Percentiles rank a stretch among this genome's conserved stretches.
Conservation (phyloP, 768 basidiomycete species). For the Leccinum sublutescens region DNA sequence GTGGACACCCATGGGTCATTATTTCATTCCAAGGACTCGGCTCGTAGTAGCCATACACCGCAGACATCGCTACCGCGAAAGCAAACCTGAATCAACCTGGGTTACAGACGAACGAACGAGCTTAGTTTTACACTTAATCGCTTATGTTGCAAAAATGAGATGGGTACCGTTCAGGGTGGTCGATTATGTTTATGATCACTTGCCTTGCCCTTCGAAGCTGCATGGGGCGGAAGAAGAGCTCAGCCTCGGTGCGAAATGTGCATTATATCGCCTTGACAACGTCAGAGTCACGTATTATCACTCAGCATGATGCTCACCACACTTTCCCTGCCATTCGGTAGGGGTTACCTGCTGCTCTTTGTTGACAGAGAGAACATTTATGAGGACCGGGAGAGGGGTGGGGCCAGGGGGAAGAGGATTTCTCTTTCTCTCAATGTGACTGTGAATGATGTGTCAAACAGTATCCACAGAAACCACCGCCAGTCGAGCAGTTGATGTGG, state of each 20-base stretch:
- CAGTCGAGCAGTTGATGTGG: background rate
- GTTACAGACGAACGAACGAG: background rate
- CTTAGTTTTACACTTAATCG: background rate
- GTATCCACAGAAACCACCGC: background rate
- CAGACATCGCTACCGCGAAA: constrained; percentile 27
- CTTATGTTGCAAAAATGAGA: constrained; percentile 1
- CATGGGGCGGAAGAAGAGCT: constrained; percentile 11
- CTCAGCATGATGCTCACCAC: background rate
- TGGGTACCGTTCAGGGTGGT: background rate
- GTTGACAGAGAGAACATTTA: background rate
- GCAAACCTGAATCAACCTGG: constrained; percentile 22
- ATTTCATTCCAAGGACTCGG: background rate
- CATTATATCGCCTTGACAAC: background rate
- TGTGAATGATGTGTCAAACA: background rate
- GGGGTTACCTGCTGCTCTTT: background rate
- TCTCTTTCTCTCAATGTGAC: background rate
- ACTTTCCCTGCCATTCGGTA: background rate
- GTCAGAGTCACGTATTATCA: background rate
- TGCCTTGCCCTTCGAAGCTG: constrained; percentile 14
- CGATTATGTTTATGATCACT: constrained; percentile 11
- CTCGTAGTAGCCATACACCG: constrained; percentile 15
- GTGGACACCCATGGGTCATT: constrained; percentile 11
- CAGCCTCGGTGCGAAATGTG: constrained; percentile 10
- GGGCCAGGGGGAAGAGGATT: background rate
- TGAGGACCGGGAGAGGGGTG: background rate